Evolutionary conservation across 2,329 filamentous ascomycete genomes (phyloP).

Genomic region (Verticillium dahliae): DNA sequence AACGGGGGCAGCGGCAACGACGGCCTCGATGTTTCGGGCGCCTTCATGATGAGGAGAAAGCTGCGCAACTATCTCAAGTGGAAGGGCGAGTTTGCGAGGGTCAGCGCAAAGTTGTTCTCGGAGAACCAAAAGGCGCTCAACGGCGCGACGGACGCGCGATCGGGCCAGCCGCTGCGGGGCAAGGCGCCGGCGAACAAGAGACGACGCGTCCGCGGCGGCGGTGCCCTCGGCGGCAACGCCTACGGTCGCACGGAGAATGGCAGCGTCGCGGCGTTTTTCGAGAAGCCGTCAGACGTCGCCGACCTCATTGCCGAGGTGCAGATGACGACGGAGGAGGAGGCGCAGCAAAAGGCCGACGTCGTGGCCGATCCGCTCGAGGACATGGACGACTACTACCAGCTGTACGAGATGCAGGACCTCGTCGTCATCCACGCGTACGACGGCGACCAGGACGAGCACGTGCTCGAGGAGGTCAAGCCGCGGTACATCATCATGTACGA

Average conservation of each 20-base stretch:
- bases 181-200: conserved; percentile 78
- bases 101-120: conserved; percentile 70
- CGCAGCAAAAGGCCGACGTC: conserved; percentile 69
- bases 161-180: conserved; percentile 43
- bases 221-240: conserved; percentile 43
- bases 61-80: conserved; percentile 82
- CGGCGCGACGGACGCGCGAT: conserved; percentile 53
- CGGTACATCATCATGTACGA: conserved; percentile 99
- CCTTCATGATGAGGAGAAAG: conserved; percentile 84
- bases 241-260: conserved; percentile 64
- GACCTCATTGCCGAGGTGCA: conserved; percentile 76
- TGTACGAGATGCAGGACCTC: conserved; percentile 87
- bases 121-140: conserved; percentile 75
- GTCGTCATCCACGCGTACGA: conserved; percentile 90
- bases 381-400: conserved; percentile 86
- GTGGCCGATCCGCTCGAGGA: conserved; percentile 73
- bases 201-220: conserved; percentile 75
- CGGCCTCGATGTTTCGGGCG: conserved; percentile 56
- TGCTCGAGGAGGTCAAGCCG: conserved; percentile 90
- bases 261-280: conserved; percentile 70
- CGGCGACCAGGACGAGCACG: conserved; percentile 89
- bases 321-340: conserved; percentile 75
- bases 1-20: conserved; percentile 36
- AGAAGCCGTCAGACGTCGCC: conserved; percentile 76
- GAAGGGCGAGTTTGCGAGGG: conserved; percentile 83